Evolutionary conservation across 345 rosid species (phyloP).

Genomic region (Boechera divaricarpa): DNA sequence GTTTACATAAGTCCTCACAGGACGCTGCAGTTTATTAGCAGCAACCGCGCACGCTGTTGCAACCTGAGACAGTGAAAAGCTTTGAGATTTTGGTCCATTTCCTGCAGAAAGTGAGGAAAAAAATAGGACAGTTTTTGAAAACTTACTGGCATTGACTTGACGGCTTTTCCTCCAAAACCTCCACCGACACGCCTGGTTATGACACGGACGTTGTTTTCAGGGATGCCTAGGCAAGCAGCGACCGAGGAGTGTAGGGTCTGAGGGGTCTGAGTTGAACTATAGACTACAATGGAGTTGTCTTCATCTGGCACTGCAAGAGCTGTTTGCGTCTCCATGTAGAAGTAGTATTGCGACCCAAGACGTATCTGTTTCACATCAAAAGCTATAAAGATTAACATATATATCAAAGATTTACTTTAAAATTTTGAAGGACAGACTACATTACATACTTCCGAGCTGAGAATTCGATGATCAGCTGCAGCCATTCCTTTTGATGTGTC

Average conservation of each 20-base stretch:
- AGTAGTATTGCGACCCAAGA: constrained; percentile 84
- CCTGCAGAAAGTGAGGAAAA: background rate
- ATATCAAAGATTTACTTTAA: background rate
- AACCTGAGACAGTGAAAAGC: constrained; percentile 50
- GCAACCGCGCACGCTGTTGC: constrained; percentile 91
- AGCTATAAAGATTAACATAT: constrained; percentile 1
- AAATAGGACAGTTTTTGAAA: constrained; percentile 9
- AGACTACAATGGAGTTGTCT: constrained; percentile 77
- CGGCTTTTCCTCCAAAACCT: constrained; percentile 90
- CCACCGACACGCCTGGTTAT: constrained; percentile 91
- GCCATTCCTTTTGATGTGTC: constrained; percentile 83
- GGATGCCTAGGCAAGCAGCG: constrained; percentile 80
- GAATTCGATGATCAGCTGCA: constrained; percentile 76
- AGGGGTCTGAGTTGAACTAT: constrained; percentile 76
- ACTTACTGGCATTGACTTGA: constrained; percentile 71
- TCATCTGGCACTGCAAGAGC: constrained; percentile 96
- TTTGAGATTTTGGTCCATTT: background rate
- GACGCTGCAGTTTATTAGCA: constrained; percentile 65
- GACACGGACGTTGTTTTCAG: constrained; percentile 80
- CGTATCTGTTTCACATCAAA: constrained; percentile 53
- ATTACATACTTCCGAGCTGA: constrained; percentile 64
- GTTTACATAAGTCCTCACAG: constrained; percentile 73
- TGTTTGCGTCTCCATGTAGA: constrained; percentile 86
- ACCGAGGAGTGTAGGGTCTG: constrained; percentile 58
- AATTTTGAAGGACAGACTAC: constrained; percentile 7